A percentile compares a stretch with the other conserved stretches of the same genome.
Evolutionary conservation across 768 basidiomycete genomes (phyloP).

Genomic region (Polyporus arcularius): DNA sequence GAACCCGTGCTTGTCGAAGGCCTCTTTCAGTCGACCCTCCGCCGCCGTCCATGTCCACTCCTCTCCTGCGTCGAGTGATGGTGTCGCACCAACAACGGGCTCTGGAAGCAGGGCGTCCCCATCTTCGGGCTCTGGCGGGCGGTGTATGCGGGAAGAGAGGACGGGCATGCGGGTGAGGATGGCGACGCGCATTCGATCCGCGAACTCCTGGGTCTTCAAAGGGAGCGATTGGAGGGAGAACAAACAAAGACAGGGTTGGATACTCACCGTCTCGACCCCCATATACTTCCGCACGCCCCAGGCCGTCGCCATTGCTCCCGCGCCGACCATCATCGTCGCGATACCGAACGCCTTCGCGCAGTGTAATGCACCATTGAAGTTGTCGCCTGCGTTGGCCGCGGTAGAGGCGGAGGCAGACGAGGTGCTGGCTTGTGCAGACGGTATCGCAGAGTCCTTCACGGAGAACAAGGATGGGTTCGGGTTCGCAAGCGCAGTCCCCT

Average conservation of each 20-base stretch:
- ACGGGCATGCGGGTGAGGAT: slow-evolving; percentile 50
- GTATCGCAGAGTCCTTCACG: neutral
- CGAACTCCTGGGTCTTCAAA: slow-evolving; percentile 58
- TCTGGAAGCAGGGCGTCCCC: neutral
- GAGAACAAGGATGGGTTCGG: slow-evolving; percentile 3
- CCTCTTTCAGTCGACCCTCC: slow-evolving; percentile 51
- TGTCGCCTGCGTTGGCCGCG: slow-evolving; percentile 25
- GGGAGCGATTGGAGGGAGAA: neutral
- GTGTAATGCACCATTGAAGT: slow-evolving; percentile 53
- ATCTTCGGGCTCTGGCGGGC: slow-evolving; percentile 36
- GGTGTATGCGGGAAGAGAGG: slow-evolving; percentile 54
- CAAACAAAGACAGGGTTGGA: neutral
- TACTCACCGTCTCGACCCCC: slow-evolving; percentile 57
- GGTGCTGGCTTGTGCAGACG: neutral
- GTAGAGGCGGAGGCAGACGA: neutral
- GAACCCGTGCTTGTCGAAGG: slow-evolving; percentile 63
- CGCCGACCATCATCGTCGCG: slow-evolving; percentile 60
- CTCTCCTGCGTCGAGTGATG: neutral
- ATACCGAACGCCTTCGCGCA: slow-evolving; percentile 65
- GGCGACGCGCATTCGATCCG: slow-evolving; percentile 51
- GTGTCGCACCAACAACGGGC: neutral
- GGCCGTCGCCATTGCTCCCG: slow-evolving; percentile 45
- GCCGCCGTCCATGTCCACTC: slow-evolving; percentile 58
- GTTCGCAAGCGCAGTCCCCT: slow-evolving; percentile 1
- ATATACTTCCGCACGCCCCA: slow-evolving; percentile 53